A percentile compares a stretch with the other conserved stretches of the same genome.
Evolutionary conservation across 139 green algal genomes (phyloP).

Genomic region (Picochlorum sp.): DNA sequence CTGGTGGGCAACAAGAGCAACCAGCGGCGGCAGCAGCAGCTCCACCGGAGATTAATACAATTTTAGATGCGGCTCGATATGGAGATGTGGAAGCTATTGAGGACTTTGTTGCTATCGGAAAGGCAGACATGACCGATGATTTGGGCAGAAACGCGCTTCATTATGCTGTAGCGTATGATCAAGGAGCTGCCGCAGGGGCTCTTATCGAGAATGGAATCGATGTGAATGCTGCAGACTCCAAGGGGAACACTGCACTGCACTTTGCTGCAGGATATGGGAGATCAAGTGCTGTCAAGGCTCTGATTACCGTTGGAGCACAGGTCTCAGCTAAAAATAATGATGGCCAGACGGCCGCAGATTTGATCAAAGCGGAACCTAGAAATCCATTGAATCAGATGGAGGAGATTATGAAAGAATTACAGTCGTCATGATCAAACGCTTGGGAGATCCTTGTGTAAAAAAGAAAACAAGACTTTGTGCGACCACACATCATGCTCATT

Average conservation of each 20-base stretch:
- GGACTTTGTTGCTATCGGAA: constrained; percentile 82
- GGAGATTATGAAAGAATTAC: constrained; percentile 27
- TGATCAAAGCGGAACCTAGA: constrained; percentile 49
- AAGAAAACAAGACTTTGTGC: too few species aligned
- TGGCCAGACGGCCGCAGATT: constrained; percentile 60
- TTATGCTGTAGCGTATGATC: constrained; percentile 54
- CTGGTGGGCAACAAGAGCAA: not conserved
- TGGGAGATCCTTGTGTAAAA: too few species aligned
- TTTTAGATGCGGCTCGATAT: constrained; percentile 74
- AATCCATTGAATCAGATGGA: constrained; percentile 50
- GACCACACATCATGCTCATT: too few species aligned
- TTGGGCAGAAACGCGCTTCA: constrained; percentile 69
- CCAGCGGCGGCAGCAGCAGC: constrained; percentile 9
- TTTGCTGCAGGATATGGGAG: constrained; percentile 69
- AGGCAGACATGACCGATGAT: constrained; percentile 49
- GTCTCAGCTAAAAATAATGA: constrained; percentile 44
- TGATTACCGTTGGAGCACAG: constrained; percentile 59
- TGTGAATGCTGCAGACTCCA: constrained; percentile 39
- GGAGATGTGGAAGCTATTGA: constrained; percentile 17
- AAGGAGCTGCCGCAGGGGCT: constrained; percentile 18
- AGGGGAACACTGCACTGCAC: constrained; percentile 63
- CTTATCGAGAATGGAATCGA: constrained; percentile 29
- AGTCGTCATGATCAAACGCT: not conserved
- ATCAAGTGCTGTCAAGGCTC: constrained; percentile 31
- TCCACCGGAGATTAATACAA: constrained; percentile 53